Conservation (phyloP, 2,329 filamentous ascomycete genomes). For the Beauveria asiatica region DNA sequence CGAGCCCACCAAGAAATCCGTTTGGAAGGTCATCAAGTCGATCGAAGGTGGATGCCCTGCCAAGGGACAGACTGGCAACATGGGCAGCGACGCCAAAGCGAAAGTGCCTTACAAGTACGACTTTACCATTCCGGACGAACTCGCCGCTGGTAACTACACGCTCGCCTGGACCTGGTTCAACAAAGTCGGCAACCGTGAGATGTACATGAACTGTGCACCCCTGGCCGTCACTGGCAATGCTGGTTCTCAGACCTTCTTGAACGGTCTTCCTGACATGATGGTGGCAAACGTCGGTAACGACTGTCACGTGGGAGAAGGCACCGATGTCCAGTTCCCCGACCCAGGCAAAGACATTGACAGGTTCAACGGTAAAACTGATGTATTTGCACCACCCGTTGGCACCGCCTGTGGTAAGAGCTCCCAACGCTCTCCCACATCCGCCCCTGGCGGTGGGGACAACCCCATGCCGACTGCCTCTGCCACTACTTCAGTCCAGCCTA, state of each 20-base stretch:
- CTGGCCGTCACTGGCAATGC: constrained; percentile 52
- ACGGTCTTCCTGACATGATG: constrained; percentile 62
- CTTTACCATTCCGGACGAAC: constrained; percentile 61
- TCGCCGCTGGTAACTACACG: constrained; percentile 68
- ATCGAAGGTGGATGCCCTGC: constrained; percentile 80
- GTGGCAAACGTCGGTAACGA: constrained; percentile 56
- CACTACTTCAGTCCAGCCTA: not conserved
- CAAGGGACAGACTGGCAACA: constrained; percentile 46
- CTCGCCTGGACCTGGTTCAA: constrained; percentile 96
- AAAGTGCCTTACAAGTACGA: constrained; percentile 49
- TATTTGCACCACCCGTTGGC: constrained; percentile 22
- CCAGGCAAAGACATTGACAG: constrained; percentile 50
- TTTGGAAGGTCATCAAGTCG: constrained; percentile 85
- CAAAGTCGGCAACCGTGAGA: constrained; percentile 82
- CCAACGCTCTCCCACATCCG: constrained; percentile 15
- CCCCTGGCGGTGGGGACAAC: constrained; percentile 12
- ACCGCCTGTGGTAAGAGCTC: constrained; percentile 17
- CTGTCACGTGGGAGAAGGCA: constrained; percentile 48
- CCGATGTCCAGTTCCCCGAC: constrained; percentile 56
- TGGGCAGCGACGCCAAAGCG: constrained; percentile 36
- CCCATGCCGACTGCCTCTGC: constrained; percentile 13
- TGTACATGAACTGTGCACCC: constrained; percentile 95
- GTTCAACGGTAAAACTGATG: constrained; percentile 31
- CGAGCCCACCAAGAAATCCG: constrained; percentile 53
- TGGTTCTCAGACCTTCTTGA: constrained; percentile 44